Evolutionary conservation across 2,329 filamentous ascomycete species (phyloP).

Genomic region (Scedosporium minutisporum): DNA sequence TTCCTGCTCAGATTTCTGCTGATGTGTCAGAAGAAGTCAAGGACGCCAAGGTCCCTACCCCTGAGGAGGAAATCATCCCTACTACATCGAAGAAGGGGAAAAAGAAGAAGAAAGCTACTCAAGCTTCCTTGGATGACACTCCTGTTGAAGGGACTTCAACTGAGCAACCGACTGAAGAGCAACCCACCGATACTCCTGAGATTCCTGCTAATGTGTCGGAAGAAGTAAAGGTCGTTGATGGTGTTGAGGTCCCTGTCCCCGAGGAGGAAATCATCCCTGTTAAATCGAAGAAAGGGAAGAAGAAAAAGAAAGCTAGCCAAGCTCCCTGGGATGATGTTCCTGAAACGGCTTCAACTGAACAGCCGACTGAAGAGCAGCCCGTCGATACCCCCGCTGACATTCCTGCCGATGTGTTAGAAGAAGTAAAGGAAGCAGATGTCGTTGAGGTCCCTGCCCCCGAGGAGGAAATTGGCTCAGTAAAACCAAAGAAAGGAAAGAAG

Average conservation of each 20-base stretch:
- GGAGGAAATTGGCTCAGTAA: conserved; percentile 8
- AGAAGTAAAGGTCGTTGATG: conserved; percentile 5
- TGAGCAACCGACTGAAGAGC: neutral
- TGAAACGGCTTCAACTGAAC: neutral
- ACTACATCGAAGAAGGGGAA: conserved; percentile 11
- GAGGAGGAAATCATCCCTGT: conserved; percentile 8
- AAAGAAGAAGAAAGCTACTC: conserved; percentile 15
- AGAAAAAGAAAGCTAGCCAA: neutral
- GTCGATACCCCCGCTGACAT: conserved; percentile 7
- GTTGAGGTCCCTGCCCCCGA: conserved; percentile 4
- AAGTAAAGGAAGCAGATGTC: neutral
- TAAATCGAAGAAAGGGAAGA: neutral
- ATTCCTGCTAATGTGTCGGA: neutral
- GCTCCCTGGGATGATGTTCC: conserved; percentile 2
- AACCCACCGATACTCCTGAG: no score
- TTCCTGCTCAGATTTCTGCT: no score
- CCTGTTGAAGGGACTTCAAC: neutral
- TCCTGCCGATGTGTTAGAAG: conserved; percentile 8
- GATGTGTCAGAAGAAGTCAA: neutral
- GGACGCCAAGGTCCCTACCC: neutral
- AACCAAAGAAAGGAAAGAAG: conserved; percentile 19
- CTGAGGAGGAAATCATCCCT: neutral
- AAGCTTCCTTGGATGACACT: neutral
- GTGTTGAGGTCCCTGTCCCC: conserved; percentile 2
- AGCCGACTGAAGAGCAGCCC: neutral